These are phyloP conservation scores for Lachnellula cervina DNA, from an alignment of 2,329 filamentous ascomycete species.

Conservation along the genomic window DNA sequence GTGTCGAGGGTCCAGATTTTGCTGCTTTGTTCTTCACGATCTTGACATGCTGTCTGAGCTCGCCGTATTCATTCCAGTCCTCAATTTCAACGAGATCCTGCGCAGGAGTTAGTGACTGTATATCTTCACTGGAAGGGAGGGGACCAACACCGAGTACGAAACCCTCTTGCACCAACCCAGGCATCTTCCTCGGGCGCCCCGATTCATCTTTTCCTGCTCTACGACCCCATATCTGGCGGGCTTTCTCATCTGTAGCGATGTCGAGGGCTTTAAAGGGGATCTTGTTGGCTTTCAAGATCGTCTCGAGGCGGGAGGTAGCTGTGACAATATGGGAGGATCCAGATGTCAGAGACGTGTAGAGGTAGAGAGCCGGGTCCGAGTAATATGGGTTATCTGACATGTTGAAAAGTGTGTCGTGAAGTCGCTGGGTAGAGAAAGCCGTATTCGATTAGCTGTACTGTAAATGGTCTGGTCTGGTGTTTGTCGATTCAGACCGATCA, in stretches of 20 bases:
- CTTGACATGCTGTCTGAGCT: conserved; percentile 80
- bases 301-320: conserved; percentile 90
- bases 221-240: conserved; percentile 82
- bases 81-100: conserved; percentile 92
- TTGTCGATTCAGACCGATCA: conserved; percentile 1
- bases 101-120: conserved; percentile 11
- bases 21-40: conserved; percentile 39
- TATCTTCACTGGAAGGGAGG: background rate
- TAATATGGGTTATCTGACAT: conserved; percentile 33
- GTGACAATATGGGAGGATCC: conserved; percentile 96
- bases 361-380: conserved; percentile 72
- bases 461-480: too few relatives aligned
- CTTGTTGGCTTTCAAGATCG: conserved; percentile 90
- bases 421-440: background rate
- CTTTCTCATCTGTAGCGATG: conserved; percentile 82
- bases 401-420: conserved; percentile 8
- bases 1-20: conserved; percentile 25
- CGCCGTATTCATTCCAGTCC: conserved; percentile 98
- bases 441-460: background rate
- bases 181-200: conserved; percentile 69
- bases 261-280: conserved; percentile 92
- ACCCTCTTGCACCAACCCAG: conserved; percentile 82
- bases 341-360: conserved; percentile 93
- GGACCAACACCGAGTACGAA: conserved; percentile 74
- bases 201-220: conserved; percentile 66